Evolutionary conservation across 345 rosid genomes (phyloP).

Genomic region (Dipteronia sinensis): DNA sequence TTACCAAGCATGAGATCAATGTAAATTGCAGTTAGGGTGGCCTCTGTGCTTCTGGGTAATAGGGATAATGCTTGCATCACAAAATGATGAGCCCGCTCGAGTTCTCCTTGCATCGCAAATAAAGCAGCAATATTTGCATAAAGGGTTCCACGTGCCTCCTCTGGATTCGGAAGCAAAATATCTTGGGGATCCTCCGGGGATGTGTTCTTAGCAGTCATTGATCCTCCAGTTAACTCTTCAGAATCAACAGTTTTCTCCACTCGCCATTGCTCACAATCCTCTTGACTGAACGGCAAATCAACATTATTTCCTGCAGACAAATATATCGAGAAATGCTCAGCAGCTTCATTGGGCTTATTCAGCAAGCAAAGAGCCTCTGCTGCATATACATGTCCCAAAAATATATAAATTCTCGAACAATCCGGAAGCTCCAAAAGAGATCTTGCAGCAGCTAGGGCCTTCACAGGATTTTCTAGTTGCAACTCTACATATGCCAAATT

Average conservation of each 20-base stretch:
- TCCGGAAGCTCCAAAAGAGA: slow-evolving; percentile 70
- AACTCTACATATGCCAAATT: slow-evolving; percentile 82
- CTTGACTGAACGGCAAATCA: slow-evolving; percentile 65
- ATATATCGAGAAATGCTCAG: slow-evolving; percentile 68
- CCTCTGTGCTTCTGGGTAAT: slow-evolving; percentile 66
- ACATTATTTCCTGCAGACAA: slow-evolving; percentile 60
- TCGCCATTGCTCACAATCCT: slow-evolving; percentile 69
- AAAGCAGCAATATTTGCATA: slow-evolving; percentile 73
- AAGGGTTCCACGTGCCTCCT: slow-evolving; percentile 84
- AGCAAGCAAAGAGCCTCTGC: slow-evolving; percentile 96
- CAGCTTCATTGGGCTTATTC: slow-evolving; percentile 79
- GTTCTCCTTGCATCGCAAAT: slow-evolving; percentile 74
- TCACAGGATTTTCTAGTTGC: slow-evolving; percentile 82
- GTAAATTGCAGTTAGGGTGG: slow-evolving; percentile 75
- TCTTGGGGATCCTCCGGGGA: slow-evolving; percentile 34
- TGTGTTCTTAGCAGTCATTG: slow-evolving; percentile 37
- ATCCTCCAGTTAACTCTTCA: slow-evolving; percentile 63
- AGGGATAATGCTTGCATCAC: slow-evolving; percentile 56
- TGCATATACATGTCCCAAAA: slow-evolving; percentile 79
- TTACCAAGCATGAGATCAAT: slow-evolving; percentile 73
- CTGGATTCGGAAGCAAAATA: slow-evolving; percentile 64
- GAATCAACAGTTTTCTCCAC: slow-evolving; percentile 50
- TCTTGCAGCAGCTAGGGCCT: slow-evolving; percentile 67
- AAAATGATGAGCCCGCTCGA: slow-evolving; percentile 64
- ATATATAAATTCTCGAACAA: slow-evolving; percentile 71